phyloP scores from a whole-genome alignment of 2,329 filamentous ascomycete genomes.

The Fusarium setosum region DNA sequence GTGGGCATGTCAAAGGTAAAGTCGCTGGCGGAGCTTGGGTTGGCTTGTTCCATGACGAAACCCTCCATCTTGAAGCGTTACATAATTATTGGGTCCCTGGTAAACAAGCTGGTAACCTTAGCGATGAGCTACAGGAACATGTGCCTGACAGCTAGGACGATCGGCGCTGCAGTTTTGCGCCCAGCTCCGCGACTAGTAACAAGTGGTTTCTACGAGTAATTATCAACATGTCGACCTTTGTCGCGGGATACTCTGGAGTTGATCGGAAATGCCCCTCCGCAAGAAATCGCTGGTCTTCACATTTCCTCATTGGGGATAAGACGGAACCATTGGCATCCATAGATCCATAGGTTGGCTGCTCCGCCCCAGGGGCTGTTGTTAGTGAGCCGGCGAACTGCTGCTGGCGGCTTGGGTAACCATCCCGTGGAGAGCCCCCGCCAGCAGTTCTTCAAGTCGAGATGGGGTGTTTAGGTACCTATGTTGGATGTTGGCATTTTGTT shows the following conservation, averaged over 20 bases:
- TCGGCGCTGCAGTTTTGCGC: slow-evolving; percentile 26
- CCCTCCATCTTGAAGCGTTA: slow-evolving; percentile 2
- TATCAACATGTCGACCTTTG: slow-evolving; percentile 18
- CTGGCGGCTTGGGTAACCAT: not conserved
- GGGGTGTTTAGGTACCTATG: not conserved
- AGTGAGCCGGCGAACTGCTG: not conserved
- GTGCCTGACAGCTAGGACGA: not conserved
- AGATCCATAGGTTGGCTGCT: not conserved
- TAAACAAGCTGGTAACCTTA: not conserved
- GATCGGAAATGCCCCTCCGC: too few relatives aligned
- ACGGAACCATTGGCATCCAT: not conserved
- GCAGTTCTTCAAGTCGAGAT: not conserved
- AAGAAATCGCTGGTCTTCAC: not conserved
- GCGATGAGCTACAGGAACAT: not conserved
- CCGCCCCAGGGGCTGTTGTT: not conserved
- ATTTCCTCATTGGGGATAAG: not conserved
- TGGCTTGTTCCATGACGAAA: slow-evolving; percentile 6
- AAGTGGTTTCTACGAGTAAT: slow-evolving; percentile 4
- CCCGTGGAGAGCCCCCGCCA: not conserved
- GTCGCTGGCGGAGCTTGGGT: not conserved
- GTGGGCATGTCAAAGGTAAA: slow-evolving; percentile 1
- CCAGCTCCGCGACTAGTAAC: not conserved
- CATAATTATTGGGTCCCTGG: slow-evolving; percentile 14
- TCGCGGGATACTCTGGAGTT: slow-evolving; percentile 11
- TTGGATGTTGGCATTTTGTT: not conserved